These are phyloP conservation scores for Aschersonia sp. DNA, from an alignment of 2,329 filamentous ascomycete genomes.

Conservation along the genomic window DNA sequence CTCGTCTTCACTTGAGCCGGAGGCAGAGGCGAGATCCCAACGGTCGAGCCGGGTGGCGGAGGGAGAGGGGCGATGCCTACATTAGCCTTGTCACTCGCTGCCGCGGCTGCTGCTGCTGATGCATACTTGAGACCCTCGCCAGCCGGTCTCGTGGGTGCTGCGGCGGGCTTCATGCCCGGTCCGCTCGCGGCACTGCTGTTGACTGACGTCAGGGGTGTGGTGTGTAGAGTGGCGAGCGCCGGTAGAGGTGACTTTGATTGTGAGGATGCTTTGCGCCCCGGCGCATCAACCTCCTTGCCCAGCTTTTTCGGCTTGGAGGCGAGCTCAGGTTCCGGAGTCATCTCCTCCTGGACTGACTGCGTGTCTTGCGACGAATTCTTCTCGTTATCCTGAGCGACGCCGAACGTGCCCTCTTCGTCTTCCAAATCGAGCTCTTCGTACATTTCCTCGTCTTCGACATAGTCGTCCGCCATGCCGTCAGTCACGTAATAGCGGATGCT, in stretches of 20 bases:
- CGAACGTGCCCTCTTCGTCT: constrained; percentile 80
- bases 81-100: constrained; percentile 73
- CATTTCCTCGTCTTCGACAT: constrained; percentile 83
- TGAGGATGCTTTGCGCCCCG: constrained; percentile 61
- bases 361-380: constrained; percentile 88
- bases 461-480: constrained; percentile 77
- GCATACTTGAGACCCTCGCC: constrained; percentile 93
- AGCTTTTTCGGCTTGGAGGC: constrained; percentile 37
- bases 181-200: constrained; percentile 41
- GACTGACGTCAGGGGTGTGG: constrained; percentile 42
- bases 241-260: constrained; percentile 90
- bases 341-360: constrained; percentile 80
- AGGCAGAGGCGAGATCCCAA: constrained; percentile 32
- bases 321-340: constrained; percentile 39
- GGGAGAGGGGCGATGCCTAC: constrained; percentile 89
- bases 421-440: constrained; percentile 90
- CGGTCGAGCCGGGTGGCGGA: constrained; percentile 58
- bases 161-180: constrained; percentile 79
- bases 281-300: constrained; percentile 41
- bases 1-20: constrained; percentile 34
- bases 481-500: constrained; percentile 91
- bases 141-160: constrained; percentile 66
- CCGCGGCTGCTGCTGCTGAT: constrained; percentile 85
- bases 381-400: constrained; percentile 68
- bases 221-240: constrained; percentile 80